Evolutionary conservation across 2,329 filamentous ascomycete species (phyloP).

Genomic region (Phaeosphaeria sp.): DNA sequence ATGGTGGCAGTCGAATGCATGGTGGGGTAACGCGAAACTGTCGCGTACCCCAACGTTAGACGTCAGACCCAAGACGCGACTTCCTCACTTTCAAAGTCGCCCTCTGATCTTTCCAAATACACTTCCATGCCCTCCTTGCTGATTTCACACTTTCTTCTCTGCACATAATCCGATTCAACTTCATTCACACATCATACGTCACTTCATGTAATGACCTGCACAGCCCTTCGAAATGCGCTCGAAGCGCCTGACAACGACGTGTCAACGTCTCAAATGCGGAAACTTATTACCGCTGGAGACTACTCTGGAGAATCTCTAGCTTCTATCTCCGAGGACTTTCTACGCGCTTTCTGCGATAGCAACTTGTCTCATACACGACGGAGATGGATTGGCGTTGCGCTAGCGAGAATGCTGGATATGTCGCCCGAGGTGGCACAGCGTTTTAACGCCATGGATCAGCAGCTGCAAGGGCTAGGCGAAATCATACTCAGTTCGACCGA

Average conservation of each 20-base stretch:
- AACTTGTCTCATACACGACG: slow-evolving; percentile 20
- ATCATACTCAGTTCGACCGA: slow-evolving; percentile 29
- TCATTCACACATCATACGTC: background rate
- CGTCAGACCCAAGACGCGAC: slow-evolving; percentile 14
- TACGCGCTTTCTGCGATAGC: slow-evolving; percentile 35
- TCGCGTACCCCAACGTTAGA: slow-evolving; percentile 28
- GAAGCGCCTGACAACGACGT: slow-evolving; percentile 25
- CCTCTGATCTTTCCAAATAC: slow-evolving; percentile 2
- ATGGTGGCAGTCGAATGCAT: background rate
- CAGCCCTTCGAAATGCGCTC: slow-evolving; percentile 29
- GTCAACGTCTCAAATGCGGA: slow-evolving; percentile 21
- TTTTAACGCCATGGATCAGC: slow-evolving; percentile 14
- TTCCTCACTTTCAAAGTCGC: slow-evolving; percentile 8
- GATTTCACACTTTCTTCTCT: background rate
- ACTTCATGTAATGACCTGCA: slow-evolving; percentile 18
- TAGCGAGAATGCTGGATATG: slow-evolving; percentile 33
- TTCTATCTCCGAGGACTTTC: slow-evolving; percentile 26
- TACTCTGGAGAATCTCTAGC: slow-evolving; percentile 16
- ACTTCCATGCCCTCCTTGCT: background rate
- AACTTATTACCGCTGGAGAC: slow-evolving; percentile 19
- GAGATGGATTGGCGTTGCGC: slow-evolving; percentile 41
- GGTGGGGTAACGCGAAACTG: slow-evolving; percentile 7
- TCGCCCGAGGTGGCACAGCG: slow-evolving; percentile 22
- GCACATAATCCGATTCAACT: background rate
- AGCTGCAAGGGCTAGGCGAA: slow-evolving; percentile 27